Percentiles rank a stretch among this genome's conserved stretches.
Evolutionary conservation across 805 yeast species (phyloP).

Genomic region (Lipomyces kockii): DNA sequence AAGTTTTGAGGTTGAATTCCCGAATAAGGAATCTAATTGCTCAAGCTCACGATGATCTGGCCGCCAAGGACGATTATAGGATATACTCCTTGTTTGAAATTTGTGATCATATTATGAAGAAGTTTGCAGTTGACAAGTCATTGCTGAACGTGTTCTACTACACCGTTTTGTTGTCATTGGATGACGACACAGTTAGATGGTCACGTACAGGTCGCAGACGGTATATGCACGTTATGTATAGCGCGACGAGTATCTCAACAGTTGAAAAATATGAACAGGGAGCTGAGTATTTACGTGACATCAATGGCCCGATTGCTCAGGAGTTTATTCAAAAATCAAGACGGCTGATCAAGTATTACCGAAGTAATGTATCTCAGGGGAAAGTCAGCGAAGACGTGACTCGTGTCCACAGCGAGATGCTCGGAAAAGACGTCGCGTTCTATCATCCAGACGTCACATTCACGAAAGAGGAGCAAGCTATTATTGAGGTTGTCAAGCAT

Average conservation of each 20-base stretch:
- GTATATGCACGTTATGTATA: slow-evolving; percentile 19
- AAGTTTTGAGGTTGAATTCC: slow-evolving; percentile 19
- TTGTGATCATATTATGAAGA: slow-evolving; percentile 10
- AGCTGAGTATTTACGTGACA: slow-evolving; percentile 17
- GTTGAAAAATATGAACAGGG: slow-evolving; percentile 14
- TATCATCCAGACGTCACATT: slow-evolving; percentile 9
- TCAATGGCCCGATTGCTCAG: not conserved
- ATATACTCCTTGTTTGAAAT: slow-evolving; percentile 20
- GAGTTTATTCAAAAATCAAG: slow-evolving; percentile 20
- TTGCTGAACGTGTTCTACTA: slow-evolving; percentile 18
- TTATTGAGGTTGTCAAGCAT: slow-evolving; percentile 22
- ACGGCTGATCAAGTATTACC: slow-evolving; percentile 12
- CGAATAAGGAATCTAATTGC: slow-evolving; percentile 9
- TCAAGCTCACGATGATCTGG: slow-evolving; percentile 10
- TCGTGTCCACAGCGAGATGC: not conserved
- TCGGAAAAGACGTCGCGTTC: not conserved
- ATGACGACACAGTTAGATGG: slow-evolving; percentile 26
- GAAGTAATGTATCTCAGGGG: not conserved
- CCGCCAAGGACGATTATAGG: not conserved
- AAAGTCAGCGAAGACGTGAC: not conserved
- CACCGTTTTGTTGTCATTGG: slow-evolving; percentile 24
- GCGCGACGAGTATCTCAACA: slow-evolving; percentile 13
- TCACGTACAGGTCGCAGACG: slow-evolving; percentile 9
- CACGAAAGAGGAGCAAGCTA: slow-evolving; percentile 15
- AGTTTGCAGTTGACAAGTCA: not conserved